Percentiles rank a stretch among this genome's conserved stretches.
Evolutionary conservation across 306 rosid genomes (phyloP).

Genomic region (Cucurbita pepo): DNA sequence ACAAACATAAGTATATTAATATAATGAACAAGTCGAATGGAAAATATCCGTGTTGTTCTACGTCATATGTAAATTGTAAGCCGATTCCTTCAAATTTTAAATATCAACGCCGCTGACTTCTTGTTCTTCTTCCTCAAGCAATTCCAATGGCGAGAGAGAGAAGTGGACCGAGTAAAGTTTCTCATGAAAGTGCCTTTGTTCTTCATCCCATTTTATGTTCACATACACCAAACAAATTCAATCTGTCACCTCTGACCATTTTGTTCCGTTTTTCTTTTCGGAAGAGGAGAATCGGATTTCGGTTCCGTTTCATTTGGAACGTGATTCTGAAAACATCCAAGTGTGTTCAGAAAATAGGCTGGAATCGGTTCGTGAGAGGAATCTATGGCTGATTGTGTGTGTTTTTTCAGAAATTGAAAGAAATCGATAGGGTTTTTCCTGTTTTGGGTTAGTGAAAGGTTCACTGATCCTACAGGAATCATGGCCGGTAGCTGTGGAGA

Average conservation of each 20-base stretch:
- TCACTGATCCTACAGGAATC: slow-evolving; percentile 13
- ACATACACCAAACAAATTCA: no score
- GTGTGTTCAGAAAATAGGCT: background rate
- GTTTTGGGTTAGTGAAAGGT: slow-evolving; percentile 28
- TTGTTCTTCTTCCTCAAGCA: background rate
- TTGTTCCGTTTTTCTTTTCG: background rate
- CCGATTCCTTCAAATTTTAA: background rate
- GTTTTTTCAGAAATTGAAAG: background rate
- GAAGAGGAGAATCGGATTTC: background rate
- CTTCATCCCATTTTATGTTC: background rate
- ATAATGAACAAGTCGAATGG: background rate
- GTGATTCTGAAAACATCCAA: background rate
- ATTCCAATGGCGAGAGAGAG: background rate
- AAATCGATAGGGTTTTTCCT: background rate
- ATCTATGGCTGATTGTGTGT: background rate
- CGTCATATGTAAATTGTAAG: background rate
- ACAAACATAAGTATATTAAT: no score
- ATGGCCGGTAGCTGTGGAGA: slow-evolving; percentile 18
- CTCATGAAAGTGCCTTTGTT: background rate
- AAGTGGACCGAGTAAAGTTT: background rate
- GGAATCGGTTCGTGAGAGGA: background rate
- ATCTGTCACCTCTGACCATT: no score
- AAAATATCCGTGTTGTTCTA: background rate
- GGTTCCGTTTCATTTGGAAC: background rate
- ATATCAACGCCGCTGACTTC: background rate